Base-by-base conservation (phyloP, 805 yeast species). In the Torulaspora franciscae region DNA sequence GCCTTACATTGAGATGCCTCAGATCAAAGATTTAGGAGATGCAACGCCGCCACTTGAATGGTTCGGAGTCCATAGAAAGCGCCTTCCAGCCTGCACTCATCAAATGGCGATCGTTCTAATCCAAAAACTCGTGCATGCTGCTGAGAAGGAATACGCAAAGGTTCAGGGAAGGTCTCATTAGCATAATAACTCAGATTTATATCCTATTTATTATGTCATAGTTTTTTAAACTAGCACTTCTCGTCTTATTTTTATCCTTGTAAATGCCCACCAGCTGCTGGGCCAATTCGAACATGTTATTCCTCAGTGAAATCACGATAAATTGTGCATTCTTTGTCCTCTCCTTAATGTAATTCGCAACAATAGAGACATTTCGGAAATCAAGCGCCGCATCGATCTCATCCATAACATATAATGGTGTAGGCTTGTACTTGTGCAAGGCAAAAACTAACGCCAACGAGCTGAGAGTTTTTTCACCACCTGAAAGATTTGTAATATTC, bases 301-400 rank as follows among this genome's bases (percentile, higher is more conserved):
- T 91, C 66, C 99, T 77, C 57, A 93, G 74, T 0, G 98, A 91
- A 35, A 93, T 93, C 27, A 93, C 99, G 59, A 93, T 80, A 57
- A 93, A 93, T 64, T 93, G 99, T 0, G 97, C 99, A 65, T 91
- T 88, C 67, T 85, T 86, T 2, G 99, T 95, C 41, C 97, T 74
- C 58, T 90, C 96, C 60, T 89, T 90, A 63, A 93, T 93, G 62
- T 93, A 95, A 59, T 90, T 91, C 3, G 99, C 99, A 40, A 93
- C 96, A 67, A 93, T 93, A 9, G 96, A 88, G 27, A 93, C 99
- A 57, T 93, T 93, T 62, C 97, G 74, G 68, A 93, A 93, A 69
- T 93, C 99, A 52, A 93, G 75, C 1, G 99, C 99, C 0, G 99
- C 99, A 70, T 93, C 99, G 55, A 93, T 93, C 69, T 93, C 99